Conservation (phyloP, 2,329 filamentous ascomycete species). For the Arthrinium puccinioides region DNA sequence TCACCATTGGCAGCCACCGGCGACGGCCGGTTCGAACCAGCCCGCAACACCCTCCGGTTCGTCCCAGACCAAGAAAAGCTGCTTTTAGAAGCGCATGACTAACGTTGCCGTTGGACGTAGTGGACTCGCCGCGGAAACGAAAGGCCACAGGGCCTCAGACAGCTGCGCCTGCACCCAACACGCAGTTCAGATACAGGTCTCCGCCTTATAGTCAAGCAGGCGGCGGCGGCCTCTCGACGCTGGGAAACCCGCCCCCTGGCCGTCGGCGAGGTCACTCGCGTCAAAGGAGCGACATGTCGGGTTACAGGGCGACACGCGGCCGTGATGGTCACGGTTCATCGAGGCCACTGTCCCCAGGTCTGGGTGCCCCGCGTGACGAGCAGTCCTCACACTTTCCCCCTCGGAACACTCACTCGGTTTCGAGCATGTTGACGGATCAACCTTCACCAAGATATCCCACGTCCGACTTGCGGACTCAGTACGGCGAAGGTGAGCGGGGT, state of each 20-base stretch:
- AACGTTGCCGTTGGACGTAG: conserved; percentile 42
- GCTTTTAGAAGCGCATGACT: conserved; percentile 36
- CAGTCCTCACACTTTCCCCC: no score
- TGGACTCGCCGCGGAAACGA: conserved; percentile 77
- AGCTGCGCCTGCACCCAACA: conserved; percentile 36
- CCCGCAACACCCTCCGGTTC: conserved; percentile 70
- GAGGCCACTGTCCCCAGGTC: conserved; percentile 29
- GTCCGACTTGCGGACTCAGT: conserved; percentile 4
- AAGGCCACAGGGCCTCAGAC: conserved; percentile 59
- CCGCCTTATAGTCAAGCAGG: conserved; percentile 47
- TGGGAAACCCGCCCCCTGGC: conserved; percentile 43
- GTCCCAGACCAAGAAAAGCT: conserved; percentile 45
- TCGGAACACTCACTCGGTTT: conserved; percentile 6
- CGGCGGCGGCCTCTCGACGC: conserved; percentile 32
- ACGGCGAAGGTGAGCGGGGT: conserved; percentile 4
- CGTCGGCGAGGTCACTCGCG: conserved; percentile 55
- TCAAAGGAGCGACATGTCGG: conserved; percentile 57
- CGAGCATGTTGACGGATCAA: conserved; percentile 7
- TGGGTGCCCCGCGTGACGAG: conserved; percentile 24
- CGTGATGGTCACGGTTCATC: conserved; percentile 26
- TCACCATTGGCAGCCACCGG: conserved; percentile 86
- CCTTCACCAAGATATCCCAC: conserved; percentile 6
- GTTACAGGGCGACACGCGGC: conserved; percentile 33
- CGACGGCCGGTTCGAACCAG: conserved; percentile 53
- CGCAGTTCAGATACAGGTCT: conserved; percentile 39